Evolutionary conservation across 495 filamentous ascomycete genomes (phyloP), one percentile per base, ranked within the genome.

Genomic region (Rusavskia elegans): DNA sequence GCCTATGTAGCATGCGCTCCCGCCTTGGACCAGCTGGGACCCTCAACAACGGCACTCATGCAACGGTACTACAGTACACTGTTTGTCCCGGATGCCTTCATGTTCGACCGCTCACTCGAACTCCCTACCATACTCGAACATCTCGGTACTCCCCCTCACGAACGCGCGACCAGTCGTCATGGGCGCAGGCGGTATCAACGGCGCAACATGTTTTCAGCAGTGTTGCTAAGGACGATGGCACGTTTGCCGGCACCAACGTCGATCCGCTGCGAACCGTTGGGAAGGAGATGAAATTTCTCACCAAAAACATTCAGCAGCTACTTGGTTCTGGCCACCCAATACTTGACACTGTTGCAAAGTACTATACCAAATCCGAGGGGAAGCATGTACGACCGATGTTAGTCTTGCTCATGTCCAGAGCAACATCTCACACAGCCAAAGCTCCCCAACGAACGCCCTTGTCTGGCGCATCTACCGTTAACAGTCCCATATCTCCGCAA

Each of bases 371-470:
- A 58, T 84, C 84, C 49, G 89, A 96, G 67, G 92, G 92, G 49
- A 98, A 98, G 67, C 93, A 96, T 65, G 83, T 97, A 57, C 84
- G 92, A 55, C 92, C 92, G 3, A 76, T 96, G 63, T 80, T 98
- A 48, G 86, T 98, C 27, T 76, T 98, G 46, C 80, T 98, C 51
- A 96, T 98, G 92, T 89, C 89, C 38, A 80, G 87, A 60, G 92
- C 92, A 0, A 95, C 89, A 2, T 80, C 86, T 17, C 68, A 84
- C 57, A 80, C 83, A 52, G 84, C 90, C 36, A 89, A 85, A 64
- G 68, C 67, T 36, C 49, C 66, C 17, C 55, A 40, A n/a, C 55
- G 64, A 3, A 11, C 48, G 1, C 51, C 55, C 30, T 30, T 39
- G 17, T 21, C 39, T 45, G 54, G 46, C 48, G 49, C 50, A 48